Conservation (phyloP, 2,329 filamentous ascomycete species). For the Ophiostoma australiae region DNA sequence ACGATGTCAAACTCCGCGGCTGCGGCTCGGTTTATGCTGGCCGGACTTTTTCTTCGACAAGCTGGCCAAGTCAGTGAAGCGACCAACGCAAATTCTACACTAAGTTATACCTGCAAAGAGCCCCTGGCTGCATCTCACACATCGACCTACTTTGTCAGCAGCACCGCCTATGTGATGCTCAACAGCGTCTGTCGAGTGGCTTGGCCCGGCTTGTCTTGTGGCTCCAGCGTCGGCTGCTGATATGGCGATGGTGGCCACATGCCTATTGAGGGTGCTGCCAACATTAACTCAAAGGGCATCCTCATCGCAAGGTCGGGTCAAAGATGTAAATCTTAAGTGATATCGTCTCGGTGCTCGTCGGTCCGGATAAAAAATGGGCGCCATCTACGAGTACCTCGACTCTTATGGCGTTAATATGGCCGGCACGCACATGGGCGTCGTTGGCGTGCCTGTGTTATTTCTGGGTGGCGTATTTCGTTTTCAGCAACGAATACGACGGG, state of each 20-base stretch:
- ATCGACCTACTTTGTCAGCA: too few relatives aligned
- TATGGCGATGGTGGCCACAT: not conserved
- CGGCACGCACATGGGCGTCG: not conserved
- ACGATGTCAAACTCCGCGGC: not conserved
- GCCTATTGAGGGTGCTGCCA: slow-evolving; percentile 2
- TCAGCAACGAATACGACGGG: too few relatives aligned
- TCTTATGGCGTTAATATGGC: not conserved
- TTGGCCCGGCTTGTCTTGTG: not conserved
- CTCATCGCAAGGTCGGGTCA: not conserved
- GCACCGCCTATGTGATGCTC: not conserved
- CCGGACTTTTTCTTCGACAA: too few relatives aligned
- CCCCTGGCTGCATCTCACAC: too few relatives aligned
- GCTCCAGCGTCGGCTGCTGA: not conserved
- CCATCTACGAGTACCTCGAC: not conserved
- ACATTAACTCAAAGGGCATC: not conserved
- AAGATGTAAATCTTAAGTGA: not conserved
- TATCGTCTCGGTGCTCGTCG: not conserved
- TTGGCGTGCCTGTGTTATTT: not conserved
- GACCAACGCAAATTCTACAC: too few relatives aligned
- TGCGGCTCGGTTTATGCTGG: not conserved
- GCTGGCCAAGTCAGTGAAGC: too few relatives aligned
- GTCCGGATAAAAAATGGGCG: not conserved
- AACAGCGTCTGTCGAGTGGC: not conserved
- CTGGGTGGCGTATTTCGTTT: not conserved
- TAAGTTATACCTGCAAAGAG: too few relatives aligned